phyloP scores from a whole-genome alignment of 176 grass and related monocot genomes.

The Puccinellia tenuiflora region DNA sequence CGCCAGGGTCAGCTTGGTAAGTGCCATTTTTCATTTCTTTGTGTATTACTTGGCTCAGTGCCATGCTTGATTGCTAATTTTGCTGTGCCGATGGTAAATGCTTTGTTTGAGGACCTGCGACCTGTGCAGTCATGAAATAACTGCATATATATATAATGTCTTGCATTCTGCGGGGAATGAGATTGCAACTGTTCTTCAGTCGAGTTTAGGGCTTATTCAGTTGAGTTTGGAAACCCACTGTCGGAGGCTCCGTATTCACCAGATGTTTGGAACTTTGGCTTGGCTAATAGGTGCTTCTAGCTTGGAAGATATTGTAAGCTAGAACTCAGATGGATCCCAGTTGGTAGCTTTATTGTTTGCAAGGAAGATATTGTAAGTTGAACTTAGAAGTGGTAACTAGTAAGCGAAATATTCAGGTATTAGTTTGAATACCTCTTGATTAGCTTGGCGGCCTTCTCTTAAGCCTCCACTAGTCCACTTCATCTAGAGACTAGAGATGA shows the following conservation, averaged over 20 bases:
- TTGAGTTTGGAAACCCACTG: not conserved
- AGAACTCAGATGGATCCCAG: not conserved
- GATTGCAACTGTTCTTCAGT: not conserved
- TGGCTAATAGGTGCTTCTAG: not conserved
- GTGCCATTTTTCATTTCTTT: not conserved
- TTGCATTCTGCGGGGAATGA: not conserved
- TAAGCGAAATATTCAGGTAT: not conserved
- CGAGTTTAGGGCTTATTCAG: not conserved
- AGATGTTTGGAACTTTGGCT: not conserved
- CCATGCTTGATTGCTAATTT: not conserved
- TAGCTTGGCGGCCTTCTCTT: not conserved
- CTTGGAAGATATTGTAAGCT: too few relatives aligned
- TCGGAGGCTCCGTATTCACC: not conserved
- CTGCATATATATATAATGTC: not conserved
- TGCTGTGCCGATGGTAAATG: not conserved
- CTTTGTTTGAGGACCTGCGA: not conserved
- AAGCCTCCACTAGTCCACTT: not conserved
- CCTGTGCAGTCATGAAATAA: not conserved
- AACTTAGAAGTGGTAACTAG: not conserved
- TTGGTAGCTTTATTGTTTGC: conserved; percentile 1
- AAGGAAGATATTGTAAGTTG: not conserved
- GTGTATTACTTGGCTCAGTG: not conserved
- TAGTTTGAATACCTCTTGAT: not conserved
- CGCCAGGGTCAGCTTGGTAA: conserved; percentile 77
- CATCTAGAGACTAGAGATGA: not conserved